A percentile compares a stretch with the other conserved stretches of the same genome.
Evolutionary conservation across 345 rosid species (phyloP).

Genomic region (Dipteronia dyeriana): DNA sequence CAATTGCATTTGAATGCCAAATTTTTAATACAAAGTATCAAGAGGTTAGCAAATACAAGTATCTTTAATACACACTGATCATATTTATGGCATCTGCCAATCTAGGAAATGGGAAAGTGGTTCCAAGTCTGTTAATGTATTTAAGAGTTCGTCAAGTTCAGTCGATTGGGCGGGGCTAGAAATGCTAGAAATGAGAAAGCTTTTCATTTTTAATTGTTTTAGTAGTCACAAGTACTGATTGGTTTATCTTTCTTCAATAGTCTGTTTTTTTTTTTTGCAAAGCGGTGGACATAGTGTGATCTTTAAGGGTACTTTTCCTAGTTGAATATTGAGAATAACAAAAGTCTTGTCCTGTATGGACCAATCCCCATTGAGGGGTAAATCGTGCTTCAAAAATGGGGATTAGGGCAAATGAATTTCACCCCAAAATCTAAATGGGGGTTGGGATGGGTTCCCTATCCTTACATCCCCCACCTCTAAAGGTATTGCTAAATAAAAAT

Average conservation of each 20-base stretch:
- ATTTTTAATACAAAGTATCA: slow-evolving; percentile 27
- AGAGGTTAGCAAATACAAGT: slow-evolving; percentile 48
- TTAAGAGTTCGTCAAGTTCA: slow-evolving; percentile 84
- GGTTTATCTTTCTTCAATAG: slow-evolving; percentile 1
- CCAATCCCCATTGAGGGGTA: no score
- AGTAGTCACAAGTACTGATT: background rate
- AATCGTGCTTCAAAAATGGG: no score
- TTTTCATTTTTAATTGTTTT: slow-evolving; percentile 14
- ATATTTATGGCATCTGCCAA: slow-evolving; percentile 78
- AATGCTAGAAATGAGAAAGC: slow-evolving; percentile 87
- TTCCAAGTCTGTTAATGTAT: slow-evolving; percentile 83
- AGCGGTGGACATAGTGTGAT: no score
- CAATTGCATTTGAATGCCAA: no score
- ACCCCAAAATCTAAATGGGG: no score
- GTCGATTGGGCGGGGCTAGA: slow-evolving; percentile 96
- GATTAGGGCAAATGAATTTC: no score
- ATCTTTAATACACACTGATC: slow-evolving; percentile 25
- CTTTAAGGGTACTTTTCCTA: slow-evolving; percentile 11
- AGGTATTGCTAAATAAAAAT: no score
- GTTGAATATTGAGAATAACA: background rate
- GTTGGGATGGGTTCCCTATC: no score
- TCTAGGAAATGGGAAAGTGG: slow-evolving; percentile 84
- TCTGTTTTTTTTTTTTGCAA: background rate
- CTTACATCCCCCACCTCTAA: no score
- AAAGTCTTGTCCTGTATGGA: no score